Evolutionary conservation across 257 asterid species (phyloP), one percentile per base, ranked within the genome.

Genomic region (Echites panduratus): DNA sequence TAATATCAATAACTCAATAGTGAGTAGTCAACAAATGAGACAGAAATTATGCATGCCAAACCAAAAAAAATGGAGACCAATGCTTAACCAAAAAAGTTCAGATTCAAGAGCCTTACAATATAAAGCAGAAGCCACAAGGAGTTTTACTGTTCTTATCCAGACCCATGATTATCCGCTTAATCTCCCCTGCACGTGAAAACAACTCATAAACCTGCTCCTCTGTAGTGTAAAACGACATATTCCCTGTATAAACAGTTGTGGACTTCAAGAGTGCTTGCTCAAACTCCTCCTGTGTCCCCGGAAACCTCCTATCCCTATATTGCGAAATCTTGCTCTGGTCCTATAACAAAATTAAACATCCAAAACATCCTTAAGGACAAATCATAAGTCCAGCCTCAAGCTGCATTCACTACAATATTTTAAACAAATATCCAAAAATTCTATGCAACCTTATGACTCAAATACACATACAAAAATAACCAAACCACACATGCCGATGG

Each of bases 161-260:
- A 70, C 99, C 99, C 99, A 94, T 91, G 80, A 84, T 79, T 62
- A 94, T 91, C 93, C 88, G 91, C 73, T 88, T 94, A 66, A 94
- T 82, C 90, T 94, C 99, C 58, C 99, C 99, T 17, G 99, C 90
- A 50, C 98, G 87, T 12, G 94, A 77, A 79, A 95, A 91, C 59
- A 95, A 77, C 89, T 95, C 99, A 43, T 90, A 95, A 66, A 92
- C 94, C 80, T 95, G 99, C 89, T 95, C 99, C 85, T 95, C 99
- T 4, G 99, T 95, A 0, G 99, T 88, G 71, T 95, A 95, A 79
- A 95, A 94, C 22, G 98, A 95, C 97, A 95, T 88, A 77, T 95
- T 94, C 79, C 98, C 99, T 7, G 87, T 79, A 67, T 94, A 94
- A 58, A 90, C 85, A n/a, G 98, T 94, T 3, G 86, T 82, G 13